Conservation (phyloP, 352 stramenopile species). For the Globisporangium nunn region DNA sequence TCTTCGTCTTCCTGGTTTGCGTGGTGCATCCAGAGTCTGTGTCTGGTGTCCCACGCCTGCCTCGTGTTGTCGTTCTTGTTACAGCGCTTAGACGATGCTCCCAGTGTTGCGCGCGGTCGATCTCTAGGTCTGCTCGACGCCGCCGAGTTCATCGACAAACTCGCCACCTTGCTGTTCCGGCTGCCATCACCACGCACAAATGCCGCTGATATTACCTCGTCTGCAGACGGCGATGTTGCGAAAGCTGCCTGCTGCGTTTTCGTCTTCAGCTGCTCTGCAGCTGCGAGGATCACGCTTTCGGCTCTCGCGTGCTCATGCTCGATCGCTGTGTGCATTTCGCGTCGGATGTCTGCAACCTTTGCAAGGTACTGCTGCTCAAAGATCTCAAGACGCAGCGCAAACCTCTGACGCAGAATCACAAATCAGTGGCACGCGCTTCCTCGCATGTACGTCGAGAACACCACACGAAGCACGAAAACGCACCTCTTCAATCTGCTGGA, state of each 20-base stretch:
- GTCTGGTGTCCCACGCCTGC: background rate
- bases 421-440: background rate
- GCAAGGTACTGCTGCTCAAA: constrained; percentile 58
- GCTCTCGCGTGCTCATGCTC: constrained; percentile 32
- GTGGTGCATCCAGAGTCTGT: background rate
- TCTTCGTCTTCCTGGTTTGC: background rate
- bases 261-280: constrained; percentile 39
- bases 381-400: constrained; percentile 40
- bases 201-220: background rate
- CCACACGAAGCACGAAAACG: background rate
- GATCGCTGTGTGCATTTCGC: constrained; percentile 41
- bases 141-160: background rate
- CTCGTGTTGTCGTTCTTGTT: background rate
- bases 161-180: background rate
- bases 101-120: background rate
- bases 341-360: constrained; percentile 46
- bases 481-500: constrained; percentile 48
- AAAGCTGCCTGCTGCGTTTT: constrained; percentile 27
- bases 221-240: background rate
- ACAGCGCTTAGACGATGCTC: background rate
- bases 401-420: constrained; percentile 22
- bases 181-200: background rate
- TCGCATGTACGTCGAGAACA: background rate
- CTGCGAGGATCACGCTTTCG: constrained; percentile 27
- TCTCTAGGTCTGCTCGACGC: background rate